A percentile compares a stretch with the other conserved stretches of the same genome.
Conservation (phyloP, 495 filamentous ascomycete species). For the Evernia prunastri region DNA sequence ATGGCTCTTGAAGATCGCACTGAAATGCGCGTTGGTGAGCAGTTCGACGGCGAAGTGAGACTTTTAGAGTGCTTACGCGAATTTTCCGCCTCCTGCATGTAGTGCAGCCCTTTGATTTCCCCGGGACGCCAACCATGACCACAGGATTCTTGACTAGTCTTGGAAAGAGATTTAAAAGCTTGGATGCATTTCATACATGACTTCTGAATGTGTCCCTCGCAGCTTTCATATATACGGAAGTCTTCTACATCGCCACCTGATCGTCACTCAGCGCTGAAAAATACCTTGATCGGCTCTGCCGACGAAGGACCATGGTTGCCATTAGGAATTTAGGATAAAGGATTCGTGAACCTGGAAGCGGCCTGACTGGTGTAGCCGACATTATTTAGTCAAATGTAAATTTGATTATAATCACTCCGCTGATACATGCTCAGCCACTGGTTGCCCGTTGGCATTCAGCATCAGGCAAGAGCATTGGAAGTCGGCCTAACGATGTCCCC, state of each 20-base stretch:
- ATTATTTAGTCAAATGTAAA: neutral
- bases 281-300: neutral
- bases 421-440: neutral
- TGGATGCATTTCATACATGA: neutral
- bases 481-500: neutral
- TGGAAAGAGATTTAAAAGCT: neutral
- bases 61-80: neutral
- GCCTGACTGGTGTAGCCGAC: neutral
- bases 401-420: neutral
- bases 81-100: conserved; percentile 16
- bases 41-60: neutral
- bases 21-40: neutral
- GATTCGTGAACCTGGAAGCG: neutral
- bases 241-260: neutral
- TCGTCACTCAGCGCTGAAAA: neutral
- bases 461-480: neutral
- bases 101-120: conserved; percentile 14
- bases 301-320: neutral
- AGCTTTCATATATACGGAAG: neutral
- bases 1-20: conserved; percentile 14
- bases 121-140: conserved; percentile 12
- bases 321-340: neutral
- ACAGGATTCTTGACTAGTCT: neutral
- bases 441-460: neutral
- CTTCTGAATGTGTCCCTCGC: neutral